Evolutionary conservation across 2,329 filamentous ascomycete genomes (phyloP), one percentile per base, ranked within the genome.

Genomic region (Cladosporium sp.): DNA sequence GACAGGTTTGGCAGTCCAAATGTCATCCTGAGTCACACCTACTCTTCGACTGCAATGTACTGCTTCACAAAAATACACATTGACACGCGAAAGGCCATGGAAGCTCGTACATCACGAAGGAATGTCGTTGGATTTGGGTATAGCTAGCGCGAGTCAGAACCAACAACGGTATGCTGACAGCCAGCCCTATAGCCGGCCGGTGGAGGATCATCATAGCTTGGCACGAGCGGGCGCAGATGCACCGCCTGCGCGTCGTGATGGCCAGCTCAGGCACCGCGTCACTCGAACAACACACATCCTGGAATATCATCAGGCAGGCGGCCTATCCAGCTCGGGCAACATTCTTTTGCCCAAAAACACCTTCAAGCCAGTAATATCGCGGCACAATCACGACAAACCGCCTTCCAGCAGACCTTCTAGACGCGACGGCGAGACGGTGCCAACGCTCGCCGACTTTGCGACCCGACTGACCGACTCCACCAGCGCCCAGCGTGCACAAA

Each of bases 401-500:
- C 25, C 51, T 2, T 54, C 28, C 21, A 32, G 6, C 32, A 11
- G 58, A 18, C 34, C 58, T 51, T 39, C 51, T n/a, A 54, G 34
- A 49, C 46, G 46, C 59, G 60, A 63, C 60, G 60, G 60, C 60
- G 60, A 63, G 49, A 63, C 60, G 60, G 60, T 63, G 60, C 49
- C 60, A 56, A 25, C 34, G 49, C 60, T 51, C 60, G 60, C 60
- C 60, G 60, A 63, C 60, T 63, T 63, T 63, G 46, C 60, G 34
- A 63, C 60, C 60, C 34, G 48, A 54, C 34, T 46, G 59, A 54
- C 60, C 36, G 48, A 56, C 60, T 56, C 60, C 60, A 63, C 60
- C 30, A 63, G 60, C 25, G 54, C 60, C 32, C 49, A 56, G 49
- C 49, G 23, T 54, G 59, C 49, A 54, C 60, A 56, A 43, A 32